Evolutionary conservation across 768 basidiomycete genomes (phyloP).

Genomic region (Saitozyma sp.): DNA sequence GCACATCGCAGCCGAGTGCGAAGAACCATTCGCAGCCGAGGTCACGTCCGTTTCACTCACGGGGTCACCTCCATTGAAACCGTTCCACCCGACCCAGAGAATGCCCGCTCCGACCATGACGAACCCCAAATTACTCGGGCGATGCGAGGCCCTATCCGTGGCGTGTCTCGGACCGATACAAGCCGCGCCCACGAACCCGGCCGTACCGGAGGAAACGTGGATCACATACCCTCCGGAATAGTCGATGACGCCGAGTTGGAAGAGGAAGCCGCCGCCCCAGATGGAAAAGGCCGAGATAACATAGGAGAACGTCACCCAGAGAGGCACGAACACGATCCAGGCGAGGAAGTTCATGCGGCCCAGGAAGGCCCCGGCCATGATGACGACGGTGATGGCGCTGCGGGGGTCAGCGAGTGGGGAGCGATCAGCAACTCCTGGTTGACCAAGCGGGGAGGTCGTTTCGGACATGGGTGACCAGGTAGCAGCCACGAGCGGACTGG

Average conservation of each 20-base stretch:
- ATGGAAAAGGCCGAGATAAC: conserved; percentile 5
- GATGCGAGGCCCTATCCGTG: not conserved
- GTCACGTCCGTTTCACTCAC: too few species aligned
- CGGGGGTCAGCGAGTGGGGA: too few species aligned
- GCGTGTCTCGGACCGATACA: not conserved
- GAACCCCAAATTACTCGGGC: conserved; percentile 6
- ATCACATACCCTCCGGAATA: conserved; percentile 7
- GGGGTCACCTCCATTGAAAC: conserved; percentile 7
- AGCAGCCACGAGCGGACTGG: too few species aligned
- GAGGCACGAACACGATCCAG: conserved; percentile 5
- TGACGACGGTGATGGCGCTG: conserved; percentile 4
- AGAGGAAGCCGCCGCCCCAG: conserved; percentile 7
- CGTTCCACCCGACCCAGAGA: conserved; percentile 9
- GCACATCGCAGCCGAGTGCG: too few species aligned
- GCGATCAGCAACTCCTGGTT: too few species aligned
- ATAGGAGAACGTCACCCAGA: conserved; percentile 7
- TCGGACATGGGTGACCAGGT: too few species aligned
- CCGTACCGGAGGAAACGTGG: conserved; percentile 2
- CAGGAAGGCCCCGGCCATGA: conserved; percentile 3
- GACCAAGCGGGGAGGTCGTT: too few species aligned
- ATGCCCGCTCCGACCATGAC: conserved; percentile 6
- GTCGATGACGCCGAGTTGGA: conserved; percentile 6
- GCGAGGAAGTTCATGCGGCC: conserved; percentile 9
- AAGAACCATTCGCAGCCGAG: too few species aligned
- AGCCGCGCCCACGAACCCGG: conserved; percentile 2